Evolutionary conservation across 2,329 filamentous ascomycete genomes (phyloP).

Genomic region (Phyllosticta paracitricarpa): DNA sequence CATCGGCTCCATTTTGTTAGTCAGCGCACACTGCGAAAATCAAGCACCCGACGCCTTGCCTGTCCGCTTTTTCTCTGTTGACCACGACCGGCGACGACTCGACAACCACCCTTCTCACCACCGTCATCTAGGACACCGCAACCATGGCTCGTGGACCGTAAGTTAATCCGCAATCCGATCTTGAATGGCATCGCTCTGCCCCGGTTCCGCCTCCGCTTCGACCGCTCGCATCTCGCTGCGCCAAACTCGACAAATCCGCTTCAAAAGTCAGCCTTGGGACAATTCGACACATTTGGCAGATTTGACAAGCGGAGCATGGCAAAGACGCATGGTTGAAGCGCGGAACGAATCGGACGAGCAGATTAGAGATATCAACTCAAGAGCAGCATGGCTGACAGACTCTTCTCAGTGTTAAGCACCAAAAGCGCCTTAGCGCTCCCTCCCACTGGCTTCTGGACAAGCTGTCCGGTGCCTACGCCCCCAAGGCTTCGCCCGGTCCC

Average conservation of each 20-base stretch:
- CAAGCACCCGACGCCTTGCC: background rate
- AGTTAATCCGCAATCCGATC: slow-evolving; percentile 24
- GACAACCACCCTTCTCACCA: slow-evolving; percentile 22
- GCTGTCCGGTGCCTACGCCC: slow-evolving; percentile 71
- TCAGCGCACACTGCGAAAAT: slow-evolving; percentile 11
- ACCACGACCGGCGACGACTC: slow-evolving; percentile 19
- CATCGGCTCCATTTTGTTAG: slow-evolving; percentile 3
- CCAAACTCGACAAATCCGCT: background rate
- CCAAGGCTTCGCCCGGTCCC: slow-evolving; percentile 69
- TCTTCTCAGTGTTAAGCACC: slow-evolving; percentile 84
- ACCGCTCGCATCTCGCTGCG: background rate
- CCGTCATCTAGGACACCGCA: slow-evolving; percentile 30
- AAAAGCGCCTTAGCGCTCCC: slow-evolving; percentile 98
- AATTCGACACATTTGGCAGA: background rate
- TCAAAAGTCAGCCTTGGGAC: background rate
- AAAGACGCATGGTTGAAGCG: background rate
- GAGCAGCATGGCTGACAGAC: background rate
- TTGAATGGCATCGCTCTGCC: background rate
- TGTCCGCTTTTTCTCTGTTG: slow-evolving; percentile 3
- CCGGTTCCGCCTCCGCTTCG: background rate
- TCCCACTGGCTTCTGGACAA: slow-evolving; percentile 99
- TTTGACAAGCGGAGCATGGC: background rate
- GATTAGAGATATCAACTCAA: background rate
- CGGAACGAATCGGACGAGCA: background rate
- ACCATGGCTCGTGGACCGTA: slow-evolving; percentile 59